A percentile compares a stretch with the other conserved stretches of the same genome.
Evolutionary conservation across 805 yeast genomes (phyloP).

Genomic region (Sungouiella thailandica): DNA sequence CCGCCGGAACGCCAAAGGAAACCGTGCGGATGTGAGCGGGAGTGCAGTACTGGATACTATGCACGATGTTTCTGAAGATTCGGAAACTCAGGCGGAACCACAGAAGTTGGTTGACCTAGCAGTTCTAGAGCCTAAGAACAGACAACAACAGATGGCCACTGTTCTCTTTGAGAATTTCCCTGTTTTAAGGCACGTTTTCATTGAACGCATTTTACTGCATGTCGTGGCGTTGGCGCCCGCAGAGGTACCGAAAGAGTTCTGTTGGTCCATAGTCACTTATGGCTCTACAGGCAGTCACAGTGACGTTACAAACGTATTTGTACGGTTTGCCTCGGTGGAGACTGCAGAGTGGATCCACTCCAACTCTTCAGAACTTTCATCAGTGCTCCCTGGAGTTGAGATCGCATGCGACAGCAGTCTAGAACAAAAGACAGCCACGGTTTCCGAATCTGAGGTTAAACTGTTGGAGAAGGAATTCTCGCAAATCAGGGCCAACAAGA

Average conservation of each 20-base stretch:
- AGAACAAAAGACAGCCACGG: slow-evolving; percentile 2
- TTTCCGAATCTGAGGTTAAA: neutral
- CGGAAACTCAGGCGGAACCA: slow-evolving; percentile 14
- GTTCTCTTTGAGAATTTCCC: slow-evolving; percentile 32
- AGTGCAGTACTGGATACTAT: no score
- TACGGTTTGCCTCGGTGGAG: slow-evolving; percentile 22
- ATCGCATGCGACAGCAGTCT: slow-evolving; percentile 5
- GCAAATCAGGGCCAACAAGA: slow-evolving; percentile 14
- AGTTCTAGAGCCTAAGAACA: slow-evolving; percentile 25
- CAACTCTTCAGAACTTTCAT: slow-evolving; percentile 1
- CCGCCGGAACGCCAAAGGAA: slow-evolving; percentile 2
- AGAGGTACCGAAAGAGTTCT: slow-evolving; percentile 11
- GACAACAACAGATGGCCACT: slow-evolving; percentile 32
- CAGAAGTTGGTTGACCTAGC: slow-evolving; percentile 21
- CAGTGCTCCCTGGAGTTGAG: slow-evolving; percentile 2
- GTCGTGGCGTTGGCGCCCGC: slow-evolving; percentile 11
- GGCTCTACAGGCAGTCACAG: slow-evolving; percentile 26
- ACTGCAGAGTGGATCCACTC: slow-evolving; percentile 13
- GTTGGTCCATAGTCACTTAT: slow-evolving; percentile 32
- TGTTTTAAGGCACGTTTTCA: slow-evolving; percentile 19
- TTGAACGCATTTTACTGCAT: slow-evolving; percentile 29
- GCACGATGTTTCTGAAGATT: slow-evolving; percentile 7
- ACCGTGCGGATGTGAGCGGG: neutral
- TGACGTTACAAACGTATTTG: slow-evolving; percentile 19
- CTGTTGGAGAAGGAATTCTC: neutral